phyloP scores from a whole-genome alignment of 225 moss, liverwort and hornwort species.

The Sphagnum contortum region DNA sequence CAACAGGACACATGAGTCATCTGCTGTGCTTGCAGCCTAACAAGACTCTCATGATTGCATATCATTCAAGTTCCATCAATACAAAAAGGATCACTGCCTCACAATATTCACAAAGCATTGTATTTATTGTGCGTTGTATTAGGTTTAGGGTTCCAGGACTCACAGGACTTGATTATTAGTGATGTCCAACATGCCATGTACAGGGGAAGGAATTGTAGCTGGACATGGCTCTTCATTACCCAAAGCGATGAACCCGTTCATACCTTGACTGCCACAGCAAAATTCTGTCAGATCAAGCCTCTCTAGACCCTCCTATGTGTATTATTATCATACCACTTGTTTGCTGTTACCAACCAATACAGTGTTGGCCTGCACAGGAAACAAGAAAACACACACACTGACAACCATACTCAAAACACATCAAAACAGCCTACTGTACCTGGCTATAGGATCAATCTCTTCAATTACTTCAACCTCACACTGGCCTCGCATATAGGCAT shows the following conservation, averaged over 20 bases:
- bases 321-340: too few relatives aligned
- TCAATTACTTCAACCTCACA: conserved; percentile 52
- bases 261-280: conserved; percentile 52
- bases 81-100: too few relatives aligned
- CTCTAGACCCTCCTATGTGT: too few relatives aligned
- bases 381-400: too few relatives aligned
- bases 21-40: background rate
- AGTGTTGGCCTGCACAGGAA: too few relatives aligned
- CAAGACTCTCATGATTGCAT: background rate
- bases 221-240: conserved; percentile 69
- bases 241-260: conserved; percentile 80
- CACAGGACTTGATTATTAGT: conserved; percentile 71
- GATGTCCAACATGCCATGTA: conserved; percentile 60
- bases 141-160: conserved; percentile 10
- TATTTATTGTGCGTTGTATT: background rate
- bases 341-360: too few relatives aligned
- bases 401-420: too few relatives aligned
- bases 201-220: conserved; percentile 58
- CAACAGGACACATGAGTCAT: background rate
- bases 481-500: conserved; percentile 43
- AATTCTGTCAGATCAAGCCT: too few relatives aligned
- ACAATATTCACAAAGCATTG: too few relatives aligned
- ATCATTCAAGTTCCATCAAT: too few relatives aligned
- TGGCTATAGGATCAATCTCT: conserved; percentile 49
- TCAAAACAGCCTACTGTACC: conserved; percentile 20